phyloP scores from a whole-genome alignment of 2,329 filamentous ascomycete genomes.

The Hypoxylon sp. region DNA sequence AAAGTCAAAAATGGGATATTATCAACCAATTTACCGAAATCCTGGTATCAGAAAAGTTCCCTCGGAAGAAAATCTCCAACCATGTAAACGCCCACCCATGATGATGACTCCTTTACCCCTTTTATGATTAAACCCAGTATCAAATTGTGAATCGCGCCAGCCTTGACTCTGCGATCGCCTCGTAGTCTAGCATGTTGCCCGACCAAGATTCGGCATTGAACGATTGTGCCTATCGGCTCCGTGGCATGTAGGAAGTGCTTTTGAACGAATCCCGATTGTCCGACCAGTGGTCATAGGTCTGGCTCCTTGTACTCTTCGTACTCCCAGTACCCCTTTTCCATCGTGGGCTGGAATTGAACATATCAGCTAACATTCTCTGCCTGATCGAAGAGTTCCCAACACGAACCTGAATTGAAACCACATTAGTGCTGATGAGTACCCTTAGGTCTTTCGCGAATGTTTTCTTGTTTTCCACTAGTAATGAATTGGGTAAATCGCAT shows the following conservation, averaged over 20 bases:
- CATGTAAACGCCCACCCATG: constrained; percentile 6
- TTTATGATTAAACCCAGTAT: constrained; percentile 3
- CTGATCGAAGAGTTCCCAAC: not conserved
- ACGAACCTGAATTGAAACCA: constrained; percentile 29
- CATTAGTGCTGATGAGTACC: constrained; percentile 39
- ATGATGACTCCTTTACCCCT: not conserved
- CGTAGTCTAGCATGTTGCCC: not conserved
- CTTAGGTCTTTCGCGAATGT: constrained; percentile 41
- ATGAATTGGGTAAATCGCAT: constrained; percentile 46
- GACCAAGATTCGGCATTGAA: not conserved
- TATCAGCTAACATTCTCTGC: constrained; percentile 16
- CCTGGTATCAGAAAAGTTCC: constrained; percentile 2
- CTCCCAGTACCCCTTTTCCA: constrained; percentile 14
- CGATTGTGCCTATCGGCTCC: constrained; percentile 29
- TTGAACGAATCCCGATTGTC: constrained; percentile 34
- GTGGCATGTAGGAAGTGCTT: constrained; percentile 34
- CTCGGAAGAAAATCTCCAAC: constrained; percentile 7
- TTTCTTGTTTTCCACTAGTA: constrained; percentile 46
- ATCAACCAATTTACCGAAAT: not conserved
- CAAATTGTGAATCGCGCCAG: not conserved
- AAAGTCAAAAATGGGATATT: not conserved
- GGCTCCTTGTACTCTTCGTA: constrained; percentile 9
- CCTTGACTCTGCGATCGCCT: not conserved
- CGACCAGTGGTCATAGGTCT: constrained; percentile 32
- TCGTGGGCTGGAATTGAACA: constrained; percentile 17